Base-by-base conservation (phyloP, 2,329 filamentous ascomycete genomes). In the Leptosphaerulina australis region DNA sequence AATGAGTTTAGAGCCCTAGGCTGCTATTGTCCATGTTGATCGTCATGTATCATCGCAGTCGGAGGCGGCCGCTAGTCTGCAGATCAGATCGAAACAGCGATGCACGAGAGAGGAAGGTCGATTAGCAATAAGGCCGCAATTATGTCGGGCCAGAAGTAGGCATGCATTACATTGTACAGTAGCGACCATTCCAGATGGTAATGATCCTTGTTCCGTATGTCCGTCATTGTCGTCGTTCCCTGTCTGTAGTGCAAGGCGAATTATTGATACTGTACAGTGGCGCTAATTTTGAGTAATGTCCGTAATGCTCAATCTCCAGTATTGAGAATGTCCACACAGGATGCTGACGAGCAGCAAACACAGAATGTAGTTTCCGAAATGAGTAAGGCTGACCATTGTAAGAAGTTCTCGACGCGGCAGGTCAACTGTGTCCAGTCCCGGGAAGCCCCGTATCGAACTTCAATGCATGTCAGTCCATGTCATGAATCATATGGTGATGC, bases 51-150 rank as follows among this genome's bases (percentile, higher is more conserved):
- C 26, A 39, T 36, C 30, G 46, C 33, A 43, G 50, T 38, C 48
- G 48, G 49, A 54, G 24, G 31, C 39, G 47, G 45, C 55, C 53
- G 55, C 37, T 39, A 48, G 20, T 18, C 31, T 39, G 44, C 43
- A 44, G 35, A 46, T 53, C 46, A 51, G 25, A 40, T 49, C 38
- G 28, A 45, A 34, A 31, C 31, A 29, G 35, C 38, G 24, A 46
- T 48, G 49, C 31, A 53, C 53, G 9, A 48, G 60, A 54, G 12
- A 58, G 56, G 58, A 55, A 62, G 59, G 60, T 62, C 45, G 39
- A 44, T 54, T 39, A 21, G 14, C 11, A 45, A 44, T 46, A 49
- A 44, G 26, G 36, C 44, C 53, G 39, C 50, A 31, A 46, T 52
- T 47, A 30, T 55, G 35, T 41, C 31, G 41, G n/a, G 44, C 48